Percentiles rank a stretch among this genome's conserved stretches.
These are phyloP conservation scores for Podospora tetraspora DNA, from an alignment of 495 filamentous ascomycete species.

Conservation along the genomic window DNA sequence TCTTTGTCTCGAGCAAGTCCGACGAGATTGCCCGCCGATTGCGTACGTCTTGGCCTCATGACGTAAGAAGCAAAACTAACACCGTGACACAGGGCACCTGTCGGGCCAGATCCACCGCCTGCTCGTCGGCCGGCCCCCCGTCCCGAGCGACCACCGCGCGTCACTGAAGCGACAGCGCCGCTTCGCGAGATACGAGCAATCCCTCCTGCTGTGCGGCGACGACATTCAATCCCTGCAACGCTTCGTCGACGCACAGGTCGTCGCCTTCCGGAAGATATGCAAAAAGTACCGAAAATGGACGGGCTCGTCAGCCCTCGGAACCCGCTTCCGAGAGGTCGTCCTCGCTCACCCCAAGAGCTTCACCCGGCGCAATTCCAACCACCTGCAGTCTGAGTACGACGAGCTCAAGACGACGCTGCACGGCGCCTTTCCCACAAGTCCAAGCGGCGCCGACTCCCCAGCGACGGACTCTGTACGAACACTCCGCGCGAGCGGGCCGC, in stretches of 20 bases:
- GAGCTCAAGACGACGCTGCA: conserved; percentile 50
- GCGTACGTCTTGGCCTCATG: conserved; percentile 37
- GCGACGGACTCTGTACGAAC: conserved; percentile 14
- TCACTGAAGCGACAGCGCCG: conserved; percentile 38
- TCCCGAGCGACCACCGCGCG: conserved; percentile 20
- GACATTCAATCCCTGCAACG: conserved; percentile 57
- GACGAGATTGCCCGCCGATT: conserved; percentile 61
- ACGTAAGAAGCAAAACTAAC: conserved; percentile 1
- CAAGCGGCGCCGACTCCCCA: conserved; percentile 14
- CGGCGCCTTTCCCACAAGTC: conserved; percentile 28
- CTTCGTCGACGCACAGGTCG: conserved; percentile 58
- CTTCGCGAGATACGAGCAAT: conserved; percentile 46
- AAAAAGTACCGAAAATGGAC: conserved; percentile 80
- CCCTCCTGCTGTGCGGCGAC: conserved; percentile 49
- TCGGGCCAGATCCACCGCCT: conserved; percentile 47
- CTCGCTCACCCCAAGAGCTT: conserved; percentile 57
- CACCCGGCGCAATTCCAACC: conserved; percentile 50
- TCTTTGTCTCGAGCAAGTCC: conserved; percentile 66
- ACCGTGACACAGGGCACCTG: conserved; percentile 41
- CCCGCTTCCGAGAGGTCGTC: conserved; percentile 54
- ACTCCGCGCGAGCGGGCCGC: conserved; percentile 12
- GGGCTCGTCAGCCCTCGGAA: conserved; percentile 51
- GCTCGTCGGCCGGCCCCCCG: conserved; percentile 37
- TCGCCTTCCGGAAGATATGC: conserved; percentile 65
- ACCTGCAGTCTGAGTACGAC: conserved; percentile 51